Evolutionary conservation across 78 protist genomes (phyloP), one percentile per base, ranked within the genome.

Genomic region (Dictyostelium citrinum): DNA sequence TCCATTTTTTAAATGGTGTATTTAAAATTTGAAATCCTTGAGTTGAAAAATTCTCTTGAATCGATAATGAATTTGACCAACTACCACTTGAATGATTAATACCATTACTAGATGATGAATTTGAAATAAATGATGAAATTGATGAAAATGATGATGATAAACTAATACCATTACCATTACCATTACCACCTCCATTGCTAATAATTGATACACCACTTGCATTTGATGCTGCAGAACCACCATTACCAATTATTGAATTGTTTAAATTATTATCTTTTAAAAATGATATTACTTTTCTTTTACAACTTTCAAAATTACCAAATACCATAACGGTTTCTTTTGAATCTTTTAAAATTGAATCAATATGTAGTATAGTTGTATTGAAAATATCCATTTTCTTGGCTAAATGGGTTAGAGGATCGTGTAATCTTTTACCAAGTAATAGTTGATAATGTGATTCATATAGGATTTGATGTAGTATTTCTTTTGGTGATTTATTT

Each of bases 1-100:
- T 16, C 77, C 77, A 70, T 70, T 70, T 70, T 70, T 70, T 70
- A 70, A 70, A 70, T 70, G 77, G 77, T 33, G 77, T 33, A 17
- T 70, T 70, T 1, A 29, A 33, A 33, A 70, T 70, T 33, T 10
- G 77, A 70, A 70, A 70, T 31, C 77, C 77, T 27, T 70, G 77
- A 29, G 77, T 70, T 33, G 77, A 70, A 33, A 70, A 70, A 33
- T 70, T 70, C 43, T 70, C 77, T 70, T 70, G 77, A 70, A 70
- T 70, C 9, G 77, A 70, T 70, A 70, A 70, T 33, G 72, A 64
- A 10, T 64, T 64, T 64, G 72, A 64, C 72, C 72, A 64, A 61
- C 31, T 5, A 24, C 72, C 72, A 24, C 35, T 10, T 24, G 31
- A 10, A 64, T 61, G 64, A 24, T 24, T 61, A 24, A 24, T 61